phyloP scores from a whole-genome alignment of 2,329 filamentous ascomycete genomes.

The Fusarium concolor region DNA sequence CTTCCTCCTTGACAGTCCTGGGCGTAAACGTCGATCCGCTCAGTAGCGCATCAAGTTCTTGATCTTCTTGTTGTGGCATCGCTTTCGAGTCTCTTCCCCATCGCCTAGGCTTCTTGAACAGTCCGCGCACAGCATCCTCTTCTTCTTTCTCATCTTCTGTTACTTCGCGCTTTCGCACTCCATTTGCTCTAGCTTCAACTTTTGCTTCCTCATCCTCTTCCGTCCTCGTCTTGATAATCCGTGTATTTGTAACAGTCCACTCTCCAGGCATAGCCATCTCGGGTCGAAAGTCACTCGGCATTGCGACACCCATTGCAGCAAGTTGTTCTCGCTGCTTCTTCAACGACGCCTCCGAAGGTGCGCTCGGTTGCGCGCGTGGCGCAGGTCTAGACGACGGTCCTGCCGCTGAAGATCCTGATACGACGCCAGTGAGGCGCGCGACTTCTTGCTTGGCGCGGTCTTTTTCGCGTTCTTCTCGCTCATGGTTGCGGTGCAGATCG shows the following conservation, averaged over 20 bases:
- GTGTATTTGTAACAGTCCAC: constrained; percentile 80
- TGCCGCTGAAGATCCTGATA: constrained; percentile 59
- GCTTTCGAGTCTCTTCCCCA: constrained; percentile 67
- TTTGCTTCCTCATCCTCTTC: constrained; percentile 57
- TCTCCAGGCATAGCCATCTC: constrained; percentile 91
- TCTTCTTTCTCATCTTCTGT: constrained; percentile 72
- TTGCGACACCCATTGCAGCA: constrained; percentile 84
- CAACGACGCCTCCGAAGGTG: constrained; percentile 68
- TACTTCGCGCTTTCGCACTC: constrained; percentile 71
- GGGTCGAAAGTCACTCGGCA: constrained; percentile 80
- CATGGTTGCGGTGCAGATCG: constrained; percentile 86
- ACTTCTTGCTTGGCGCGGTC: constrained; percentile 87
- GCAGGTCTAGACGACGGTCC: constrained; percentile 36
- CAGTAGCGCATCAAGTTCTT: constrained; percentile 72
- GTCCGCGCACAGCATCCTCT: constrained; percentile 66
- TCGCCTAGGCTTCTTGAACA: constrained; percentile 69
- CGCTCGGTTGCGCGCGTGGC: constrained; percentile 22
- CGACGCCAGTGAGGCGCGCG: constrained; percentile 83
- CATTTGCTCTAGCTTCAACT: constrained; percentile 63
- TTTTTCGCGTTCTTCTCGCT: constrained; percentile 83
- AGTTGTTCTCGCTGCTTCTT: constrained; percentile 90
- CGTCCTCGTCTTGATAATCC: constrained; percentile 61
- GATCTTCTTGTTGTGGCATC: constrained; percentile 59
- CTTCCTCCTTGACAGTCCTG: constrained; percentile 41
- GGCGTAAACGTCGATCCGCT: constrained; percentile 51